Evolutionary conservation across 1,284 basidiomycete species (phyloP).

Genomic region (Trichosporon inkin): DNA sequence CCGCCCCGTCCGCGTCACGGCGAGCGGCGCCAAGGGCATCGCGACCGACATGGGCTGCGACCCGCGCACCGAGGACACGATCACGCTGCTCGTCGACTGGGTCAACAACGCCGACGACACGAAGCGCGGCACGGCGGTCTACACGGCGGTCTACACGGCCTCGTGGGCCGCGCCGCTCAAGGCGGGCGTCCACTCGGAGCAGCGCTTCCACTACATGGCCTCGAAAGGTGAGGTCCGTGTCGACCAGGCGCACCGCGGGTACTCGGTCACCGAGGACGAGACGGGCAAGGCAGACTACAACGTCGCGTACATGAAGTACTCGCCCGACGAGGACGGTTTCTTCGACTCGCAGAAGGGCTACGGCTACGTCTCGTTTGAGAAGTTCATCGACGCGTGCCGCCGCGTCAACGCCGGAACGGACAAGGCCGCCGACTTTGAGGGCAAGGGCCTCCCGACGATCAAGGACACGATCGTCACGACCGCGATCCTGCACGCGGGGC

Average conservation of each 20-base stretch:
- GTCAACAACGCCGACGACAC: slow-evolving; percentile 65
- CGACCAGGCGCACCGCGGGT: slow-evolving; percentile 89
- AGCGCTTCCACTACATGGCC: slow-evolving; percentile 92
- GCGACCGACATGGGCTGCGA: slow-evolving; percentile 68
- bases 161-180: slow-evolving; percentile 59
- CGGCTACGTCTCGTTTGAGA: slow-evolving; percentile 83
- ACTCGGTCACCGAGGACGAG: slow-evolving; percentile 73
- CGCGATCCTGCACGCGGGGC: slow-evolving; percentile 83
- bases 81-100: slow-evolving; percentile 91
- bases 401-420: slow-evolving; percentile 66
- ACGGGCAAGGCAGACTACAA: slow-evolving; percentile 58
- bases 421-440: slow-evolving; percentile 66
- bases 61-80: slow-evolving; percentile 79
- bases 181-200: slow-evolving; percentile 67
- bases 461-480: slow-evolving; percentile 70
- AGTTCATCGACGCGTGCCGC: slow-evolving; percentile 61
- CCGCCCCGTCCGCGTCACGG: slow-evolving; percentile 73
- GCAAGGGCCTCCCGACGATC: slow-evolving; percentile 78
- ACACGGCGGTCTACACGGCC: slow-evolving; percentile 90
- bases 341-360: slow-evolving; percentile 91
- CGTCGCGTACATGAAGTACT: slow-evolving; percentile 58
- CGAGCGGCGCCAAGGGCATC: slow-evolving; percentile 81
- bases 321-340: slow-evolving; percentile 81
- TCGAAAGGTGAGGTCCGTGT: slow-evolving; percentile 87
- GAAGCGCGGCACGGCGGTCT: slow-evolving; percentile 61